Conservation (phyloP, 1,284 basidiomycete species). For the Malassezia pachydermatis region DNA sequence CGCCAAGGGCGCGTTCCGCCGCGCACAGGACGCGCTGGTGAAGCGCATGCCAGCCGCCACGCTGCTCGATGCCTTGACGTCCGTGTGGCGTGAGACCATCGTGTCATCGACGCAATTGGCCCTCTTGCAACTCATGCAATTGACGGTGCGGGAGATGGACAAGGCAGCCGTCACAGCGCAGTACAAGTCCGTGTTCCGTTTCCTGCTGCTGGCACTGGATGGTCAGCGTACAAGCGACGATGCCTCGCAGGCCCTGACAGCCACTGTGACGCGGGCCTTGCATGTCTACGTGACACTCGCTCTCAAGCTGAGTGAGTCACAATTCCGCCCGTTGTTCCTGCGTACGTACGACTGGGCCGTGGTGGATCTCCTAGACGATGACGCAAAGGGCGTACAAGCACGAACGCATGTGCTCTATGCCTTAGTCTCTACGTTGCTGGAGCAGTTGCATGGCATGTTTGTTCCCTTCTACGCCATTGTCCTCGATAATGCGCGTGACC, state of each 20-base stretch:
- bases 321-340: conserved; percentile 85
- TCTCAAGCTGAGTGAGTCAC: conserved; percentile 81
- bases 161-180: conserved; percentile 56
- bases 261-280: conserved; percentile 52
- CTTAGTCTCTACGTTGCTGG: conserved; percentile 29
- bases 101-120: background rate
- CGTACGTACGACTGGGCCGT: conserved; percentile 93
- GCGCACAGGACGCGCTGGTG: conserved; percentile 14
- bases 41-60: conserved; percentile 14
- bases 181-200: conserved; percentile 64
- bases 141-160: conserved; percentile 30
- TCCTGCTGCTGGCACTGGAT: conserved; percentile 73
- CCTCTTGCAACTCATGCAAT: conserved; percentile 34
- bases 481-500: conserved; percentile 60
- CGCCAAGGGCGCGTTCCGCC: background rate
- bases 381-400: conserved; percentile 26
- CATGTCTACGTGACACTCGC: conserved; percentile 72
- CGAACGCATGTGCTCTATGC: conserved; percentile 37
- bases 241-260: conserved; percentile 39
- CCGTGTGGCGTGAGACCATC: conserved; percentile 5
- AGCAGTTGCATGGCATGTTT: conserved; percentile 32
- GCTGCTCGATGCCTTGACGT: conserved; percentile 5
- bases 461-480: conserved; percentile 51
- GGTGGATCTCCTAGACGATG: conserved; percentile 52
- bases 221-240: conserved; percentile 51